These are phyloP conservation scores for Sarocladiaceae sp. DNA, from an alignment of 2,329 filamentous ascomycete genomes.

Conservation along the genomic window DNA sequence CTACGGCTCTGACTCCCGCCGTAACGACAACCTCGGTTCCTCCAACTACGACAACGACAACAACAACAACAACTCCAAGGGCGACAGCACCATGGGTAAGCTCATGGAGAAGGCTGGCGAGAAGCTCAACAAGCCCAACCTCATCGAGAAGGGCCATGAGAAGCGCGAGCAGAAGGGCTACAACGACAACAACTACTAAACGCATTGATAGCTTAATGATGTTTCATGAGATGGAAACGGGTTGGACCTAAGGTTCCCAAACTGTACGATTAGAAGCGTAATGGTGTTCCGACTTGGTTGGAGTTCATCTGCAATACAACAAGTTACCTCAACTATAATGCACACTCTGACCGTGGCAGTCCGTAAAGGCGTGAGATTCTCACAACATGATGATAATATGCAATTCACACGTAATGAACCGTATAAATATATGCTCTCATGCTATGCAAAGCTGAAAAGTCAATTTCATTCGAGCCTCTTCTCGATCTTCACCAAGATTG, in stretches of 20 bases:
- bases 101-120: constrained; percentile 52
- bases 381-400: background rate
- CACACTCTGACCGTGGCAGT: too few species aligned
- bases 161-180: constrained; percentile 36
- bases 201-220: constrained; percentile 5
- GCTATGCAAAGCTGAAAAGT: too few species aligned
- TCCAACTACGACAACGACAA: constrained; percentile 14
- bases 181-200: constrained; percentile 18
- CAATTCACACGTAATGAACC: too few species aligned
- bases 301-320: too few species aligned
- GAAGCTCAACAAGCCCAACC: constrained; percentile 38
- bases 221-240: background rate
- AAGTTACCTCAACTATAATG: too few species aligned
- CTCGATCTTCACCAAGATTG: constrained; percentile 66
- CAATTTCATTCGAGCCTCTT: constrained; percentile 47
- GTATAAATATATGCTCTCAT: too few species aligned
- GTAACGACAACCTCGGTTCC: constrained; percentile 14
- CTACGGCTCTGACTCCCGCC: constrained; percentile 14
- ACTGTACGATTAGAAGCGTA: constrained; percentile 1
- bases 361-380: too few species aligned
- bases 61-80: constrained; percentile 14
- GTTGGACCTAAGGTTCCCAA: background rate
- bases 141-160: constrained; percentile 42
- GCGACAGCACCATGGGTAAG: constrained; percentile 47
- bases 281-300: background rate